These are phyloP conservation scores for Fusarium sarcochroum DNA, from an alignment of 2,329 filamentous ascomycete genomes.

Conservation along the genomic window DNA sequence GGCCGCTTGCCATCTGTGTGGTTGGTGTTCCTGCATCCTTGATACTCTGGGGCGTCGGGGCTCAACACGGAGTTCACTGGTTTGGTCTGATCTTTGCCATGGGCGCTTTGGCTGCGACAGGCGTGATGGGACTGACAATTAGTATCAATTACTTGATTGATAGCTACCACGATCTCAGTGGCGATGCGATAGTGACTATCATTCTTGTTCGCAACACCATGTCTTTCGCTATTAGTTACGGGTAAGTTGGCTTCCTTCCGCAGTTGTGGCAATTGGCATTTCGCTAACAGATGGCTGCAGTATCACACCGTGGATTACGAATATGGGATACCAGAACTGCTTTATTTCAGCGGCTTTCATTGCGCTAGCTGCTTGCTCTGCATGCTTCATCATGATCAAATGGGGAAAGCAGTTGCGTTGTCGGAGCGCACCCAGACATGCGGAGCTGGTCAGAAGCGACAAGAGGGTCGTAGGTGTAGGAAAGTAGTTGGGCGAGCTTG, in stretches of 20 bases:
- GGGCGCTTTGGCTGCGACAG: constrained; percentile 53
- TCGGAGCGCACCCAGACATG: constrained; percentile 32
- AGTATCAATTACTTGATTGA: constrained; percentile 59
- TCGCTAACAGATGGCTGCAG: constrained; percentile 50
- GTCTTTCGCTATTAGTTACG: constrained; percentile 54
- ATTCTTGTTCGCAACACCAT: constrained; percentile 58
- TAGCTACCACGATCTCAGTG: constrained; percentile 57
- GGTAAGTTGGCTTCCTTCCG: constrained; percentile 11
- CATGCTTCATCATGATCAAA: constrained; percentile 62
- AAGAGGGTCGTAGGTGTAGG: constrained; percentile 6
- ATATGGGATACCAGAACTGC: constrained; percentile 59
- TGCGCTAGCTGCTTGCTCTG: constrained; percentile 56
- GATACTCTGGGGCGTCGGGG: constrained; percentile 54
- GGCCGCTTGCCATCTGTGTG: constrained; percentile 54
- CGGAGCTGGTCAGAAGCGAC: constrained; percentile 26
- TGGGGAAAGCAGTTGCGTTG: constrained; percentile 57
- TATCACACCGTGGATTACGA: constrained; percentile 60
- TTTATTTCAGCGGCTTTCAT: constrained; percentile 60
- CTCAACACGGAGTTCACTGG: constrained; percentile 58
- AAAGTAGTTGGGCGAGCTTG: not conserved
- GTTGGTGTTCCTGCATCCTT: constrained; percentile 49
- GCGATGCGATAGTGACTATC: constrained; percentile 57
- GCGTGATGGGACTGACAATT: constrained; percentile 55
- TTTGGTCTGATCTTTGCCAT: constrained; percentile 59
- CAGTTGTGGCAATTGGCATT: accelerated